These are phyloP conservation scores for Oemleria cerasiformis DNA, from an alignment of 306 rosid genomes.

Conservation along the genomic window DNA sequence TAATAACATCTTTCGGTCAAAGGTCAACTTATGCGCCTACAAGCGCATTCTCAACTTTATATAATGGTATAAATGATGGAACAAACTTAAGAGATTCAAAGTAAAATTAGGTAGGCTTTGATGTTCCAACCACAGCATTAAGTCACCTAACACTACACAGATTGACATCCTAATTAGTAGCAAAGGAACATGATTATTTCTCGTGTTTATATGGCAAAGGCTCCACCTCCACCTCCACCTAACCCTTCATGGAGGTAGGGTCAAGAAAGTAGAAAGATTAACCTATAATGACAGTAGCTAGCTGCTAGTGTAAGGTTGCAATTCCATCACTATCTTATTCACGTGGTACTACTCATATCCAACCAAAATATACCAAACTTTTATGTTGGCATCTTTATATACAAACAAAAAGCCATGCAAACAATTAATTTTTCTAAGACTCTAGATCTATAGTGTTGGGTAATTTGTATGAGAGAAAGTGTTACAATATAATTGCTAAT, in stretches of 20 bases:
- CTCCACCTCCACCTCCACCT: background rate
- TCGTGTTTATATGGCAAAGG: too few relatives aligned
- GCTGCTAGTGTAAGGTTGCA: background rate
- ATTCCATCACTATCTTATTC: background rate
- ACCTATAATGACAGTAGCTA: background rate
- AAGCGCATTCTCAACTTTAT: constrained; percentile 16
- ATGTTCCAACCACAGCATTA: constrained; percentile 18
- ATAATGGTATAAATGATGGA: constrained; percentile 3
- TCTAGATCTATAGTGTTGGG: constrained; percentile 1
- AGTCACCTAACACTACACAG: constrained; percentile 36
- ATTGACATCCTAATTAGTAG: constrained; percentile 14
- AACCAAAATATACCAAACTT: background rate
- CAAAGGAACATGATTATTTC: background rate
- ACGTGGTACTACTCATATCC: constrained; percentile 1
- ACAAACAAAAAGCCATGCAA: constrained; percentile 12
- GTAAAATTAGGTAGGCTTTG: constrained; percentile 34
- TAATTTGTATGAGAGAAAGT: constrained; percentile 4
- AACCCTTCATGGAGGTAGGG: background rate
- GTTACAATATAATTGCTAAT: background rate
- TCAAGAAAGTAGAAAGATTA: background rate
- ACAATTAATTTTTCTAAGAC: constrained; percentile 7
- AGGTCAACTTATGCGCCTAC: constrained; percentile 24
- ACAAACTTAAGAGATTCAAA: background rate
- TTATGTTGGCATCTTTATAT: background rate
- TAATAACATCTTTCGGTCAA: constrained; percentile 8